phyloP scores from a whole-genome alignment of 2,329 filamentous ascomycete genomes.

The Shiraia sp. region DNA sequence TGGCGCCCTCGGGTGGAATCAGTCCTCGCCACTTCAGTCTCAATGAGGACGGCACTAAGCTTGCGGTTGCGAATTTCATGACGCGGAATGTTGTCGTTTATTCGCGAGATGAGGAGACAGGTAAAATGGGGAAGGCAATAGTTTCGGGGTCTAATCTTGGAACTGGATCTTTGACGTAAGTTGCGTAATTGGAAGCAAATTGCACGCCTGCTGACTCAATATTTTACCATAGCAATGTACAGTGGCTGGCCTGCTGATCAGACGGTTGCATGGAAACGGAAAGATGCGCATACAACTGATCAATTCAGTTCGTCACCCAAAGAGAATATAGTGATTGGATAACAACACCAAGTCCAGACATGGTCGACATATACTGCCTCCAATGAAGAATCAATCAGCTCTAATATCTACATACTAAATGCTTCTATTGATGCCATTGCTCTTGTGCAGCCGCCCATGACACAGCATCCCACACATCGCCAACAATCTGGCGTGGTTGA shows the following conservation, averaged over 20 bases:
- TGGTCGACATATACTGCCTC: too few relatives aligned
- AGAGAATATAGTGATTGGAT: too few relatives aligned
- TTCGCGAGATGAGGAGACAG: conserved; percentile 61
- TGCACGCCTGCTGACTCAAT: conserved; percentile 15
- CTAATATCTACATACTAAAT: neutral
- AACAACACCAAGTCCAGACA: too few relatives aligned
- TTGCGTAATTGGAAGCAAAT: conserved; percentile 1
- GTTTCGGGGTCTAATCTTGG: conserved; percentile 28
- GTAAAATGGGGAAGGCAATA: conserved; percentile 58
- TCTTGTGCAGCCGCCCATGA: conserved; percentile 68
- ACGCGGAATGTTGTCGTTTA: conserved; percentile 66
- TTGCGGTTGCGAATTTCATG: conserved; percentile 69
- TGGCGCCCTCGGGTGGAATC: conserved; percentile 65
- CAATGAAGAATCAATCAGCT: too few relatives aligned
- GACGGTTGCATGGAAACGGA: too few relatives aligned
- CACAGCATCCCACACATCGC: conserved; percentile 77
- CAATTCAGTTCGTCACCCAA: too few relatives aligned
- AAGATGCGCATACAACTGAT: too few relatives aligned
- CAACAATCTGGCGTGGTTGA: conserved; percentile 67
- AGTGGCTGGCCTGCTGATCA: neutral
- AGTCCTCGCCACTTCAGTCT: conserved; percentile 70
- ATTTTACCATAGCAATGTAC: conserved; percentile 21
- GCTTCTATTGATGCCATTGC: conserved; percentile 45
- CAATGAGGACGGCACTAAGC: conserved; percentile 64
- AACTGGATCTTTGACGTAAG: conserved; percentile 30